phyloP scores from a whole-genome alignment of 768 basidiomycete genomes.

The Brasilioporus rufonigricans region DNA sequence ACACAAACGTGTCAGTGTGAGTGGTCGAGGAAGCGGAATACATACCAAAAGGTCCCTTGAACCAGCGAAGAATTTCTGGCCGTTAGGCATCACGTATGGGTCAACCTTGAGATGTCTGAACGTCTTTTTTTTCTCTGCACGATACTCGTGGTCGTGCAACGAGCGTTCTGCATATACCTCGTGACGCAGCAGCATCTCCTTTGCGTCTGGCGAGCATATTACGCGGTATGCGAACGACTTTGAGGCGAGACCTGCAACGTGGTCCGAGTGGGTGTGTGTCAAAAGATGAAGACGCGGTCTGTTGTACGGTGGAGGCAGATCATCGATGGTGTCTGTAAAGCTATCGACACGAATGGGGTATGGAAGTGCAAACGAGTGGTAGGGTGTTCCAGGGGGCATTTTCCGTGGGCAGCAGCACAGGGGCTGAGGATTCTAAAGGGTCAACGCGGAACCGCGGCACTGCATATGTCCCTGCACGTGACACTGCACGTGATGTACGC shows the following conservation, averaged over 20 bases:
- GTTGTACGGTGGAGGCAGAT: conserved; percentile 32
- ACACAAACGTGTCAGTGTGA: neutral
- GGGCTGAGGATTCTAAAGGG: conserved; percentile 9
- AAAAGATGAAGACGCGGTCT: conserved; percentile 64
- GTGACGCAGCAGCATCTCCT: conserved; percentile 78
- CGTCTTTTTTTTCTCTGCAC: conserved; percentile 40
- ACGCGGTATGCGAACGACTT: conserved; percentile 72
- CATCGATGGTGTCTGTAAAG: conserved; percentile 51
- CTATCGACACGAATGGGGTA: conserved; percentile 87
- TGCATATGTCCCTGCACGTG: neutral
- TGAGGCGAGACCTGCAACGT: conserved; percentile 72
- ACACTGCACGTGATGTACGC: neutral
- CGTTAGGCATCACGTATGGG: conserved; percentile 45
- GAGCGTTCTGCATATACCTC: conserved; percentile 69
- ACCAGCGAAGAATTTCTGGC: conserved; percentile 45
- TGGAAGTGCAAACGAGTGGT: conserved; percentile 70
- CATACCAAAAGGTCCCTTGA: conserved; percentile 55
- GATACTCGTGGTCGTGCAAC: conserved; percentile 43
- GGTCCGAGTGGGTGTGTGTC: conserved; percentile 89
- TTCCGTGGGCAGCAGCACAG: conserved; percentile 5
- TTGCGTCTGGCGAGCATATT: conserved; percentile 80
- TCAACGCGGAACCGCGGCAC: neutral
- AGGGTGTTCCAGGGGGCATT: conserved; percentile 80
- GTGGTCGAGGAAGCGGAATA: neutral
- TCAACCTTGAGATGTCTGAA: conserved; percentile 67